Conservation (phyloP, 257 asterid species). For the Jacaranda mimosifolia region DNA sequence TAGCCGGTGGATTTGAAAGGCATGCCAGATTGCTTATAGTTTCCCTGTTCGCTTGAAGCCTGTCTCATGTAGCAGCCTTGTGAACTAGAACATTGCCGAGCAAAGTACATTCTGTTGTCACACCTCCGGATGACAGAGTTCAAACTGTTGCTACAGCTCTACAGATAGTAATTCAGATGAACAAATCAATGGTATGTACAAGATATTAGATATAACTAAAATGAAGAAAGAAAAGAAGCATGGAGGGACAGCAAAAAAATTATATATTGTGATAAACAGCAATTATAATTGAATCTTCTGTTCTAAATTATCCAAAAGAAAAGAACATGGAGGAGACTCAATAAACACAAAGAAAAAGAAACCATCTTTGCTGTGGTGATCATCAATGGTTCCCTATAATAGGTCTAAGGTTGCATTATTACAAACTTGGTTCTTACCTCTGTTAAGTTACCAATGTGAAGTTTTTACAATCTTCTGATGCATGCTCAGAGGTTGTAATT, state of each 20-base stretch:
- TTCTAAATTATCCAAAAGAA: neutral
- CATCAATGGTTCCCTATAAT: too few species aligned
- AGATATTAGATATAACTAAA: neutral
- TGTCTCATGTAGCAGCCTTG: conserved; percentile 80
- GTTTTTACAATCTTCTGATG: neutral
- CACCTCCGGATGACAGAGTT: conserved; percentile 59
- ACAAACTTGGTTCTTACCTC: neutral
- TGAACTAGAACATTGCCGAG: conserved; percentile 72
- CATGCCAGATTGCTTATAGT: conserved; percentile 35
- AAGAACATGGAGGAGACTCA: neutral
- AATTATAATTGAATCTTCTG: too few species aligned
- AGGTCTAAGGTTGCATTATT: neutral
- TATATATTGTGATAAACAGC: too few species aligned
- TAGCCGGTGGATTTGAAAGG: conserved; percentile 47
- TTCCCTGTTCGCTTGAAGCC: conserved; percentile 62
- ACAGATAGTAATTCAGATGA: neutral
- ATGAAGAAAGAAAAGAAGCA: neutral
- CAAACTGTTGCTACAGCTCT: conserved; percentile 64
- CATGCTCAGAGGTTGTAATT: neutral
- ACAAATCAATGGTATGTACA: neutral
- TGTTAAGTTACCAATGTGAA: conserved; percentile 10
- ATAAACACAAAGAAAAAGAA: neutral
- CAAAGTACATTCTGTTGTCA: conserved; percentile 71
- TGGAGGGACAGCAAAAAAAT: too few species aligned
- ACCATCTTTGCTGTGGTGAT: neutral